phyloP scores from a whole-genome alignment of 768 basidiomycete genomes.

The Naganishia vishniacii region DNA sequence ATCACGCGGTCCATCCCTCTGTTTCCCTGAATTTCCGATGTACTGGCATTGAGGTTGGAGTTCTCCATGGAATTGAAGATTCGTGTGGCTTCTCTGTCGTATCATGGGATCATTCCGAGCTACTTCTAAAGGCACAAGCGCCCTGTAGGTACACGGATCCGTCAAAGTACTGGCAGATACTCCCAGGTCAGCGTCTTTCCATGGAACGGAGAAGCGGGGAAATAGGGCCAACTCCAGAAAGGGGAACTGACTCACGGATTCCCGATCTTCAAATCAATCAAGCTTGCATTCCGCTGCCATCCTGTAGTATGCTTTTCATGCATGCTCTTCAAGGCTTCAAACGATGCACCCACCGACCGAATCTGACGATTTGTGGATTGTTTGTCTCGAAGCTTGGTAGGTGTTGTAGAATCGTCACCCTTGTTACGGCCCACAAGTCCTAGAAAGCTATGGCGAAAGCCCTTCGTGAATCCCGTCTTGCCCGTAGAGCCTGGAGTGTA shows the following conservation, averaged over 20 bases:
- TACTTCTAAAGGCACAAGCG: not conserved
- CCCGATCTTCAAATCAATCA: slow-evolving; percentile 4
- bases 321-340: not conserved
- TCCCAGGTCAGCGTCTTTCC: too few relatives aligned
- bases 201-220: not conserved
- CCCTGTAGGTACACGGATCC: not conserved
- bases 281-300: not conserved
- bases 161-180: too few relatives aligned
- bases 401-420: not conserved
- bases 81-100: not conserved
- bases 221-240: not conserved
- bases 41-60: not conserved
- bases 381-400: not conserved
- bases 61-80: not conserved
- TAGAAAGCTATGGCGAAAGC: slow-evolving; percentile 5
- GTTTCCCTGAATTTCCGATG: not conserved
- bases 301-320: not conserved
- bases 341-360: slow-evolving; percentile 4
- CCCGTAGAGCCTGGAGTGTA: not conserved
- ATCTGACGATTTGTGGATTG: not conserved
- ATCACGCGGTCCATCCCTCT: not conserved
- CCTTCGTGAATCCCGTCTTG: not conserved
- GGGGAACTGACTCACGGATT: slow-evolving; percentile 1
- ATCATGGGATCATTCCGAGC: slow-evolving; percentile 9
- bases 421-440: not conserved